Conservation (phyloP, 345 rosid species). For the Balakata baccata region DNA sequence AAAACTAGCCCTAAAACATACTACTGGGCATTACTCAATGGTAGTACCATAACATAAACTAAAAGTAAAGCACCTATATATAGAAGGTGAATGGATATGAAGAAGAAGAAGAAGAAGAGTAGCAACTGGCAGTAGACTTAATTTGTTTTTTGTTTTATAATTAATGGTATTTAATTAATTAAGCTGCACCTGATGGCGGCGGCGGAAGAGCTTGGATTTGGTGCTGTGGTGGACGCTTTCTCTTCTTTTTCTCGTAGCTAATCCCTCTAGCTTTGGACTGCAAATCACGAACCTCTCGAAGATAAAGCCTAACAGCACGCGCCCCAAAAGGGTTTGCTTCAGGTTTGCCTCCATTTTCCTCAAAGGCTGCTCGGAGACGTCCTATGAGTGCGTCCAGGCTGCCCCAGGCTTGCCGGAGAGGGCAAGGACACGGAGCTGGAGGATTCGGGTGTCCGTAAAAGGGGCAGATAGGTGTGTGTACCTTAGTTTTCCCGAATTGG, state of each 20-base stretch:
- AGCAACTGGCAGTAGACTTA: background rate
- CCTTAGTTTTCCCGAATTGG: conserved; percentile 36
- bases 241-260: conserved; percentile 38
- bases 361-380: conserved; percentile 32
- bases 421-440: conserved; percentile 39
- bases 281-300: conserved; percentile 32
- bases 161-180: conserved; percentile 9
- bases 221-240: conserved; percentile 34
- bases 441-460: conserved; percentile 41
- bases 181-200: conserved; percentile 36
- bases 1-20: conserved; percentile 21
- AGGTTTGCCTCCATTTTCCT: conserved; percentile 33
- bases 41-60: background rate
- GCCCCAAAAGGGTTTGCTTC: conserved; percentile 36
- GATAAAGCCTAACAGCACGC: conserved; percentile 34
- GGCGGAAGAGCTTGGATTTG: conserved; percentile 38
- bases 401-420: conserved; percentile 40
- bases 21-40: too few relatives aligned
- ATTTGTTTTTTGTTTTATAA: background rate
- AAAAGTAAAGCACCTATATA: background rate
- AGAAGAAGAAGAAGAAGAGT: background rate
- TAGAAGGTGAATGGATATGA: background rate
- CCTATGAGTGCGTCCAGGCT: conserved; percentile 33
- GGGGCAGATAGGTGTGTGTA: conserved; percentile 33
- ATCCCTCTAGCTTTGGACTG: conserved; percentile 34